Percentiles rank a stretch among this genome's conserved stretches.
These are phyloP conservation scores for Blastobotrys capitulatus DNA, from an alignment of 1,139 yeast genomes.

Conservation along the genomic window DNA sequence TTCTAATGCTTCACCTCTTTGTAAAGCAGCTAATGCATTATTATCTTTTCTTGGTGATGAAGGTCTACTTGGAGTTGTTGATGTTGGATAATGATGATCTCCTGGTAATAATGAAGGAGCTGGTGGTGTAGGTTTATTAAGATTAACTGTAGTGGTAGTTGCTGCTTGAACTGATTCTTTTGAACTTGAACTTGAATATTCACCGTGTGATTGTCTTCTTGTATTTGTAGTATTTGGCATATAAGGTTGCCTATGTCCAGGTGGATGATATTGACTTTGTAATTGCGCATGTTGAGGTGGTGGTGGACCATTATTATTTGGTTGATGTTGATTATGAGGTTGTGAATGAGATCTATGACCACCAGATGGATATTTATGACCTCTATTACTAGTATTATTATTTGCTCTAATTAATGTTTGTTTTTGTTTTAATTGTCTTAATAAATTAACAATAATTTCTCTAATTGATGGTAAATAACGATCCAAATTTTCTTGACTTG, in stretches of 20 bases:
- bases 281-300: not conserved
- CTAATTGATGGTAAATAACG: slow-evolving; percentile 78
- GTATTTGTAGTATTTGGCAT: slow-evolving; percentile 8
- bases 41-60: slow-evolving; percentile 4
- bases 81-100: not conserved
- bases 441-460: slow-evolving; percentile 74
- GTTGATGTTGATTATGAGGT: not conserved
- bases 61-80: not conserved
- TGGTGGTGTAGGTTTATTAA: not conserved
- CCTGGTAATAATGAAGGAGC: not conserved
- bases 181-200: not conserved
- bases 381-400: not conserved
- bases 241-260: slow-evolving; percentile 15
- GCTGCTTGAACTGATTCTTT: no score
- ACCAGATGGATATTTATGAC: not conserved
- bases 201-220: not conserved
- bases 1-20: slow-evolving; percentile 74
- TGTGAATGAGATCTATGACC: not conserved
- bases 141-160: no score
- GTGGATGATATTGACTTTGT: slow-evolving; percentile 12
- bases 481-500: slow-evolving; percentile 79
- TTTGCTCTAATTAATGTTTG: slow-evolving; percentile 38
- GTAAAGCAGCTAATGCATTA: slow-evolving; percentile 63
- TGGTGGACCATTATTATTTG: not conserved
- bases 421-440: slow-evolving; percentile 76